Base-by-base conservation (phyloP, 495 filamentous ascomycete genomes). In the Immersiella caudata region DNA sequence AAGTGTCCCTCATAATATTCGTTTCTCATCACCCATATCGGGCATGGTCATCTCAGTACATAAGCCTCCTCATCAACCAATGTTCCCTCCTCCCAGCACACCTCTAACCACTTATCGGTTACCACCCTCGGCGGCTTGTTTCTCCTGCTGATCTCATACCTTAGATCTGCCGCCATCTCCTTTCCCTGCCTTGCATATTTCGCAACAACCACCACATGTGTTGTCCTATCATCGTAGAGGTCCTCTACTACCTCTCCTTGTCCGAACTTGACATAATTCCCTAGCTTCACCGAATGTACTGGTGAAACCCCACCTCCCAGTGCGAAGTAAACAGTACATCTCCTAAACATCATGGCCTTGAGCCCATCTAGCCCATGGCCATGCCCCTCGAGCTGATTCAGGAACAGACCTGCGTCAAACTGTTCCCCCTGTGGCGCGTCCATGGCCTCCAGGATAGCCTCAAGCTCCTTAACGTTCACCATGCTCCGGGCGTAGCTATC, bases 401-500 rank as follows among this genome's bases (percentile, higher is more conserved):
- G 62, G 20, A 89, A 83, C 24, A 79, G 68, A 21, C 77, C 73
- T 16, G 74, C 74, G 24, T 79, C 71, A 54, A 83, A 78, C 14
- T 60, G 67, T 18, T 51, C 68, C 2, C 22, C 26, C 56, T 68
- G 63, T 20, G 68, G 56, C 21, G 71, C 26, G 58, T 71, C 66
- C 80, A 88, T 87, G 25, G 74, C 67, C 1, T 81, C 76, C 35
- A 88, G 68, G 54, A 93, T 78, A 14, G 80, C 76, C 56, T 77
- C 80, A 29, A 98, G 79, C 72, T 97, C 92, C 4, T 89, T 85
- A 0, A 81, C 73, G 0, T 78, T 84, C n/a, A 21, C 63, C 12
- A 90, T 80, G 69, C 96, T 88, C 27, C 93, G 84, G 1, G 89
- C 84, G 75, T 93, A 98, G 72, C 93, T 94, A 76, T 99, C 95